Percentiles rank a stretch among this genome's conserved stretches.
Evolutionary conservation across 805 yeast species (phyloP).

Genomic region (Aciculoconidium aculeatum): DNA sequence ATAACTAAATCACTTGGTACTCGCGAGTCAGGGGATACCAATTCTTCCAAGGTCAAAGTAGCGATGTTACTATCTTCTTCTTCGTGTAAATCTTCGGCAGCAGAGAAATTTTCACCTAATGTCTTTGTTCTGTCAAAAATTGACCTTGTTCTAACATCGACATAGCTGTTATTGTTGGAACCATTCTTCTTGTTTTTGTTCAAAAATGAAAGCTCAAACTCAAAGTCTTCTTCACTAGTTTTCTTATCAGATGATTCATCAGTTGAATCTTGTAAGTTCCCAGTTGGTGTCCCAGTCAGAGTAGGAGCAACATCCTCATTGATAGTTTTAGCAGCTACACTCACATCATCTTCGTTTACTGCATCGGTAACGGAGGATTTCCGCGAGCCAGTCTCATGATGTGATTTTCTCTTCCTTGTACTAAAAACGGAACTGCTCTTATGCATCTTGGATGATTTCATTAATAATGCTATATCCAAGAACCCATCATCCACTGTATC

Average conservation of each 20-base stretch:
- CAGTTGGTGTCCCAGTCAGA: conserved; percentile 1
- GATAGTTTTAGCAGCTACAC: too few species aligned
- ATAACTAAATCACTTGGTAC: conserved; percentile 52
- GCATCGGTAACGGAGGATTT: too few species aligned
- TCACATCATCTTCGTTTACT: too few species aligned
- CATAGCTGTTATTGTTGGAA: not conserved
- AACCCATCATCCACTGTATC: conserved; percentile 63
- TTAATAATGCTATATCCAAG: conserved; percentile 48
- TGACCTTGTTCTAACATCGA: conserved; percentile 23
- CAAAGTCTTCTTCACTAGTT: conserved; percentile 23
- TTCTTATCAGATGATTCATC: conserved; percentile 21
- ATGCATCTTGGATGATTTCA: conserved; percentile 35
- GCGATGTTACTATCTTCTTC: conserved; percentile 13
- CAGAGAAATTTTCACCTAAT: conserved; percentile 8
- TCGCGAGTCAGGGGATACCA: conserved; percentile 51
- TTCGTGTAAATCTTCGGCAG: conserved; percentile 13
- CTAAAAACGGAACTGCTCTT: conserved; percentile 17
- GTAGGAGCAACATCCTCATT: conserved; percentile 2
- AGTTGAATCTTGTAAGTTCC: conserved; percentile 13
- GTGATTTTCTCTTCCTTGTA: conserved; percentile 14
- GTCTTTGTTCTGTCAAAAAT: conserved; percentile 24
- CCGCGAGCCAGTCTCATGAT: too few species aligned
- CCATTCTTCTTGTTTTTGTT: conserved; percentile 1
- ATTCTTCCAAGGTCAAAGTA: conserved; percentile 46
- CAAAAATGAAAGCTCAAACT: conserved; percentile 25